A percentile compares a stretch with the other conserved stretches of the same genome.
Conservation (phyloP, 1,284 basidiomycete species). For the Sphaerobolus stellatus region DNA sequence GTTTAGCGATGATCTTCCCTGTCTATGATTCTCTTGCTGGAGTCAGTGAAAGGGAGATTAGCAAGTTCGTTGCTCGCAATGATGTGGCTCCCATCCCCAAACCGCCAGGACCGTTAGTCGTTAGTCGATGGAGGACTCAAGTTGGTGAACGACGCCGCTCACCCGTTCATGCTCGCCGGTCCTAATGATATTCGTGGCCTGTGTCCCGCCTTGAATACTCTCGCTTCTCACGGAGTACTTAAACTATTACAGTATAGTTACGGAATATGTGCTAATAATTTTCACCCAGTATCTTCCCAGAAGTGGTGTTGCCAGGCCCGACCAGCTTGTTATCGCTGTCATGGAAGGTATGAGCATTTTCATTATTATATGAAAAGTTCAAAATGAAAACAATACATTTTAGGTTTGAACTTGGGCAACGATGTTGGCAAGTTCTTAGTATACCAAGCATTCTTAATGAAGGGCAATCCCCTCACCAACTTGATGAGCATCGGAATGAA, state of each 20-base stretch:
- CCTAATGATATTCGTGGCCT: conserved; percentile 18
- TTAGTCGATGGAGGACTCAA: neutral
- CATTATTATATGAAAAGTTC: neutral
- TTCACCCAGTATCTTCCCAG: neutral
- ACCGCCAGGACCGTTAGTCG: neutral
- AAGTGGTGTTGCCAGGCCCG: neutral
- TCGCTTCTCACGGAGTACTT: conserved; percentile 19
- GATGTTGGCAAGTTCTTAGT: neutral
- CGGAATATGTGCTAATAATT: neutral
- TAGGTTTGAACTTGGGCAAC: conserved; percentile 1
- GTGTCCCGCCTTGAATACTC: conserved; percentile 22
- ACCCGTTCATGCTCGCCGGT: conserved; percentile 11
- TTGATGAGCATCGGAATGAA: conserved; percentile 1
- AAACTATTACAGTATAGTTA: neutral
- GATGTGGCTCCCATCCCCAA: neutral
- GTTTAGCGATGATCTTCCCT: neutral
- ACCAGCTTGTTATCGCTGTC: neutral
- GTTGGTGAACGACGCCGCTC: neutral
- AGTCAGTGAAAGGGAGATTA: neutral
- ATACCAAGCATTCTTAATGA: neutral
- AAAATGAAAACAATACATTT: neutral
- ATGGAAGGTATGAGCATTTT: neutral
- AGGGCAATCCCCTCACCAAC: neutral
- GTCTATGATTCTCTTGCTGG: neutral
- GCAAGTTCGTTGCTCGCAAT: neutral